Percentiles rank a stretch among this genome's conserved stretches.
Conservation (phyloP, 2,329 filamentous ascomycete species). For the Aspergillus calidoustus region DNA sequence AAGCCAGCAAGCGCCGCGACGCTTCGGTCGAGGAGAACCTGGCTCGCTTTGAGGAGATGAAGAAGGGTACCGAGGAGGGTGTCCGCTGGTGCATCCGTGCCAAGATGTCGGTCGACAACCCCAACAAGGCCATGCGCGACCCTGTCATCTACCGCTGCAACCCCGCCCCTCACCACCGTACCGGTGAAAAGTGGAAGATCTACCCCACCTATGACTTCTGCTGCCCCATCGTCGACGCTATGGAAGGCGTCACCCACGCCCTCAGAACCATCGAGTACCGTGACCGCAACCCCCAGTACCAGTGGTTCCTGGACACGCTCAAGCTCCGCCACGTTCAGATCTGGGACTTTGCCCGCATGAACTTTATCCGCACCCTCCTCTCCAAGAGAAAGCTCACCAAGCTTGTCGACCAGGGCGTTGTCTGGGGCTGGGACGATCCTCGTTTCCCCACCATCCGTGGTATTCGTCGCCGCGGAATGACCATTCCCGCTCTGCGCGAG, state of each 20-base stretch:
- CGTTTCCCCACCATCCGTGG: conserved; percentile 57
- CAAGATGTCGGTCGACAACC: conserved; percentile 88
- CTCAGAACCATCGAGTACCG: conserved; percentile 66
- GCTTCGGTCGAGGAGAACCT: conserved; percentile 81
- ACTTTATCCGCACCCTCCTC: conserved; percentile 56
- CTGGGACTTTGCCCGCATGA: conserved; percentile 59
- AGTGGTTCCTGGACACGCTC: conserved; percentile 56
- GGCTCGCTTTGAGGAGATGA: conserved; percentile 91
- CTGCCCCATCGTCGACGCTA: conserved; percentile 65
- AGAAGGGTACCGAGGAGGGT: conserved; percentile 78
- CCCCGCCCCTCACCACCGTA: conserved; percentile 64
- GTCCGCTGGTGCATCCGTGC: conserved; percentile 88
- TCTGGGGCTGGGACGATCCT: conserved; percentile 58
- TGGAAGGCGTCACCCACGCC: conserved; percentile 68
- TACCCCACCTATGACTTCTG: conserved; percentile 71
- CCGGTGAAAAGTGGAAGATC: conserved; percentile 67
- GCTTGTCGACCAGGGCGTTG: conserved; percentile 52
- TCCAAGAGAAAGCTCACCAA: conserved; percentile 59
- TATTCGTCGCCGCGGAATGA: conserved; percentile 56
- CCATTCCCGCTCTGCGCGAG: conserved; percentile 53
- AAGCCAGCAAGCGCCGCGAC: conserved; percentile 80
- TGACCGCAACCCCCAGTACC: conserved; percentile 57
- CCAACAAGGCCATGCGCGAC: conserved; percentile 94
- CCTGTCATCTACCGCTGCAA: conserved; percentile 98
- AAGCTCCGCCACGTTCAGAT: conserved; percentile 52